Conservation (phyloP, 2,329 filamentous ascomycete genomes). For the Acarospora socialis region DNA sequence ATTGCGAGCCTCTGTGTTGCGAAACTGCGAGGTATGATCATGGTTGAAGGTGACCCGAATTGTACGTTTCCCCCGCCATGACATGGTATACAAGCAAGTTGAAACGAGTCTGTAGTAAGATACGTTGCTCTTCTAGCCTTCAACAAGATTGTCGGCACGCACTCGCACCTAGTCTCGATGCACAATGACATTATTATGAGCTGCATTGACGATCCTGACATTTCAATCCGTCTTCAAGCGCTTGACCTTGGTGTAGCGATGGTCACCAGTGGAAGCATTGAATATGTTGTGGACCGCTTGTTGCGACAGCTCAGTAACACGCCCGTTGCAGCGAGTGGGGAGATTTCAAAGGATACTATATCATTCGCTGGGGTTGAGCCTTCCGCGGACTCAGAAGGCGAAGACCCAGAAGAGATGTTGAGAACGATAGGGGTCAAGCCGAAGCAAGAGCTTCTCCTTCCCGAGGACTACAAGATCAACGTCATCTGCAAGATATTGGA, state of each 20-base stretch:
- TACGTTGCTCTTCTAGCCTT: constrained; percentile 92
- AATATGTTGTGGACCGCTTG: constrained; percentile 69
- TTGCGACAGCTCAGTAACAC: constrained; percentile 68
- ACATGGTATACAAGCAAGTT: constrained; percentile 7
- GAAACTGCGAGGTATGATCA: constrained; percentile 87
- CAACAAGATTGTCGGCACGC: constrained; percentile 81
- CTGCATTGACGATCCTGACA: constrained; percentile 89
- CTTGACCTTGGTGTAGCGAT: constrained; percentile 85
- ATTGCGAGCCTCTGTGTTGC: constrained; percentile 84
- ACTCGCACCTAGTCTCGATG: constrained; percentile 74
- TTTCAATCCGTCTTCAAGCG: constrained; percentile 87
- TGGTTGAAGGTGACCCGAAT: constrained; percentile 86
- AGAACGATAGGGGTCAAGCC: constrained; percentile 40
- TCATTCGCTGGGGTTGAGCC: constrained; percentile 30
- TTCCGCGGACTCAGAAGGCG: constrained; percentile 42
- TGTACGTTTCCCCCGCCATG: constrained; percentile 38
- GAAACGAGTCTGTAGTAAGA: constrained; percentile 53
- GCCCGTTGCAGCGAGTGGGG: constrained; percentile 38
- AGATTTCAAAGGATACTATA: constrained; percentile 27
- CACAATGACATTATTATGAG: constrained; percentile 95
- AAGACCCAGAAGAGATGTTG: constrained; percentile 40
- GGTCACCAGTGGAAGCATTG: constrained; percentile 76
- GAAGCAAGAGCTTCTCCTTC: constrained; percentile 48
- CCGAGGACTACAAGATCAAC: constrained; percentile 71
- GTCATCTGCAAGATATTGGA: constrained; percentile 71